Conservation (phyloP, 345 rosid species). For the Pistacia integerrima region DNA sequence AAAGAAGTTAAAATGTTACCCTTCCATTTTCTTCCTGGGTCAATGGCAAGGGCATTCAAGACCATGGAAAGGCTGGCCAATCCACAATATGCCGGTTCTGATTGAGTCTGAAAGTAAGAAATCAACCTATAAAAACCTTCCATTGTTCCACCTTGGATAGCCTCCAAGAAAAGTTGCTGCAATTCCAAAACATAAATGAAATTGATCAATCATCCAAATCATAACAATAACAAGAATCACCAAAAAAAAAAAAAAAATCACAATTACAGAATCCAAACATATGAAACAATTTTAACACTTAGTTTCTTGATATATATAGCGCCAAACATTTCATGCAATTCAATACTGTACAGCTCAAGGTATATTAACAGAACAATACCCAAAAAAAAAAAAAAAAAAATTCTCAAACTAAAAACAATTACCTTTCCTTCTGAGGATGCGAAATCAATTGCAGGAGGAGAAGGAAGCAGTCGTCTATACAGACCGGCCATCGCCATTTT, state of each 20-base stretch:
- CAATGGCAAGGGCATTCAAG: slow-evolving; percentile 87
- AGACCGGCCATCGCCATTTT: slow-evolving; percentile 72
- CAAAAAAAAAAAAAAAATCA: neutral
- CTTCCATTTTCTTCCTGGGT: slow-evolving; percentile 84
- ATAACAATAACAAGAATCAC: neutral
- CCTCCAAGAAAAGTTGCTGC: slow-evolving; percentile 80
- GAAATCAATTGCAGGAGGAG: slow-evolving; percentile 84
- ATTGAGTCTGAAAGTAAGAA: slow-evolving; percentile 87
- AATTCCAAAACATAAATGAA: neutral
- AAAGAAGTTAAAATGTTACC: slow-evolving; percentile 37
- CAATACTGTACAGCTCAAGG: neutral
- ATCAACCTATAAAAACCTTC: slow-evolving; percentile 85
- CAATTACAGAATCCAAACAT: neutral
- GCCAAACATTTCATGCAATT: neutral
- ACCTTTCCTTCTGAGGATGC: slow-evolving; percentile 85
- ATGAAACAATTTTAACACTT: neutral
- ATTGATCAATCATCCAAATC: neutral
- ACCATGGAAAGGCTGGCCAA: slow-evolving; percentile 89
- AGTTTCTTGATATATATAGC: neutral
- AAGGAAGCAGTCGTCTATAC: slow-evolving; percentile 62
- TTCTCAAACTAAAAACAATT: neutral
- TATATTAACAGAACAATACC: neutral
- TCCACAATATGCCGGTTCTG: slow-evolving; percentile 93
- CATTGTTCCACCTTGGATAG: slow-evolving; percentile 88
- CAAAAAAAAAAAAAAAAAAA: neutral